Evolutionary conservation across 768 basidiomycete genomes (phyloP).

Genomic region (Boletus rubescentipes): DNA sequence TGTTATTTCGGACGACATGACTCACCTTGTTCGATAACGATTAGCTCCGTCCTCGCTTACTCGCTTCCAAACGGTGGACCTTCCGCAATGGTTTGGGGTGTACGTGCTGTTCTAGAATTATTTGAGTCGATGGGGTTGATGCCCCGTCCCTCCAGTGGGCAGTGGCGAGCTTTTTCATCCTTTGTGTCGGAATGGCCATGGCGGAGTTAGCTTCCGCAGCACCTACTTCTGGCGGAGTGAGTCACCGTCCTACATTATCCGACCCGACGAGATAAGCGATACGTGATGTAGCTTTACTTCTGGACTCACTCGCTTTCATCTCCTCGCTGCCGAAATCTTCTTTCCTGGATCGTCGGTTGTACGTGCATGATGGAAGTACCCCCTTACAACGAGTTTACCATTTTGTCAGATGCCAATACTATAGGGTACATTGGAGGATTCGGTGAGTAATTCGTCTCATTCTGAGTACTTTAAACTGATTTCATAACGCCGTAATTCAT

Average conservation of each 20-base stretch:
- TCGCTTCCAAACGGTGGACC: slow-evolving; percentile 53
- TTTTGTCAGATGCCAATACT: slow-evolving; percentile 46
- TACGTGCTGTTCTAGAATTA: slow-evolving; percentile 17
- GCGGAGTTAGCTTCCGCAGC: slow-evolving; percentile 41
- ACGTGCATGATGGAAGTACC: slow-evolving; percentile 19
- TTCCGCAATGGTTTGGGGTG: slow-evolving; percentile 45
- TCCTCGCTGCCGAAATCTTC: slow-evolving; percentile 54
- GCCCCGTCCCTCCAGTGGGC: slow-evolving; percentile 33
- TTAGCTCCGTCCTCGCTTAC: slow-evolving; percentile 43
- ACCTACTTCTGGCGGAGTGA: slow-evolving; percentile 41
- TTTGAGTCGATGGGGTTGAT: background rate
- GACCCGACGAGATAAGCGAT: background rate
- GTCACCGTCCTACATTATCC: background rate
- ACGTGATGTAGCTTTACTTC: slow-evolving; percentile 50
- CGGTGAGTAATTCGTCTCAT: slow-evolving; percentile 18
- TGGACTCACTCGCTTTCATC: slow-evolving; percentile 64
- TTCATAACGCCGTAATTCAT: background rate
- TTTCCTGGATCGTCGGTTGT: slow-evolving; percentile 73
- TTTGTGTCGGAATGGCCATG: slow-evolving; percentile 42
- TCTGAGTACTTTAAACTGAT: background rate
- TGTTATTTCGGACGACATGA: background rate
- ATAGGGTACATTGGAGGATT: slow-evolving; percentile 48
- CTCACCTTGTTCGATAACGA: background rate
- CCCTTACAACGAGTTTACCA: background rate
- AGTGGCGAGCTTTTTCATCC: slow-evolving; percentile 36